These are phyloP conservation scores for Suhomyces chickasaworum DNA, from an alignment of 1,139 yeast species.

Conservation along the genomic window DNA sequence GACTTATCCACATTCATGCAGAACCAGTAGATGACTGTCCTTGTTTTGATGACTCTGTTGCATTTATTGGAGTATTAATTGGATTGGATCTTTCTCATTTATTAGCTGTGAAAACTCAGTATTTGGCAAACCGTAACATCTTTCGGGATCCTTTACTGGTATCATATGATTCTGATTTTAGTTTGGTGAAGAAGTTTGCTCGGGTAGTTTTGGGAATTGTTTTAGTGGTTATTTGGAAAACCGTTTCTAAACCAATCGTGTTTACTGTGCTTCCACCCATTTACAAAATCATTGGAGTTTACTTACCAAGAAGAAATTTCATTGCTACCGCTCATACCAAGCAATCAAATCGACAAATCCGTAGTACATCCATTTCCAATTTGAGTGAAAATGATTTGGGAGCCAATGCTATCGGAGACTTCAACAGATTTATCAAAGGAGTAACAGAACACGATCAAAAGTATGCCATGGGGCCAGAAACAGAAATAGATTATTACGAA, in stretches of 20 bases:
- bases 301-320: conserved; percentile 46
- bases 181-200: conserved; percentile 39
- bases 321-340: conserved; percentile 44
- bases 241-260: conserved; percentile 62
- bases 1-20: conserved; percentile 68
- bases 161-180: conserved; percentile 44
- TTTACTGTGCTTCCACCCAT: conserved; percentile 52
- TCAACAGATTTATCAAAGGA: conserved; percentile 35
- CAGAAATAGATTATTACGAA: conserved; percentile 47
- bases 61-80: conserved; percentile 84
- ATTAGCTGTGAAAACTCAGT: conserved; percentile 30
- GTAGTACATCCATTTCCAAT: conserved; percentile 45
- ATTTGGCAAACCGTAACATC: conserved; percentile 21
- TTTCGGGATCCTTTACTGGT: conserved; percentile 36
- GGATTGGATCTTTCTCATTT: conserved; percentile 70
- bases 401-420: conserved; percentile 35
- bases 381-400: conserved; percentile 26
- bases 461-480: conserved; percentile 42
- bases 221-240: conserved; percentile 69
- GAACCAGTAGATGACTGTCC: conserved; percentile 95
- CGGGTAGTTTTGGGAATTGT: conserved; percentile 61
- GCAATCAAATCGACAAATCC: conserved; percentile 38
- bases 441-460: conserved; percentile 28
- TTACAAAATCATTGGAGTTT: conserved; percentile 44
- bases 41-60: conserved; percentile 93